phyloP scores from a whole-genome alignment of 2,329 filamentous ascomycete species.

The Clonostachys chloroleuca region DNA sequence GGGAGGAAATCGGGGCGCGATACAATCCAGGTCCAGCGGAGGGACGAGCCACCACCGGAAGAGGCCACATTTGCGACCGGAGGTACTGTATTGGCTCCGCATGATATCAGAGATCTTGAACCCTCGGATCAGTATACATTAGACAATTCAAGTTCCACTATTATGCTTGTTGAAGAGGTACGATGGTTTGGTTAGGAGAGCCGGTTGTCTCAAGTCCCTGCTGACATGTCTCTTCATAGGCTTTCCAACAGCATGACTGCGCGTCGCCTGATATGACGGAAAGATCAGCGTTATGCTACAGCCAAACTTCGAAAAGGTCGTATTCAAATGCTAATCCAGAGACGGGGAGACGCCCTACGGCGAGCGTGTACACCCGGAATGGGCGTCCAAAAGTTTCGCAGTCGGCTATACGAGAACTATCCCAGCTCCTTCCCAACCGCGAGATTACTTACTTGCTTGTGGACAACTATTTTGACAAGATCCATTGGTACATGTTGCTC shows the following conservation, averaged over 20 bases:
- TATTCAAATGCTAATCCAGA: neutral
- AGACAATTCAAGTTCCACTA: neutral
- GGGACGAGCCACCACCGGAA: no score
- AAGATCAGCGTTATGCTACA: neutral
- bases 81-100: no score
- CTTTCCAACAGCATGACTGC: neutral
- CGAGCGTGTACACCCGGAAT: neutral
- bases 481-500: constrained; percentile 30
- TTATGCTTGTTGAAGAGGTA: constrained; percentile 2
- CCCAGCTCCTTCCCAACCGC: constrained; percentile 3
- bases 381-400: neutral
- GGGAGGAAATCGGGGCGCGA: no score
- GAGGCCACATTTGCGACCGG: no score
- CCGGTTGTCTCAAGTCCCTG: neutral
- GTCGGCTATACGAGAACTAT: neutral
- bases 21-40: no score
- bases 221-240: neutral
- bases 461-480: constrained; percentile 28
- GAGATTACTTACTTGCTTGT: constrained; percentile 16
- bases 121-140: neutral
- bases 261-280: neutral
- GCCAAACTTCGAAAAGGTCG: neutral
- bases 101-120: no score
- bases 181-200: constrained; percentile 7
- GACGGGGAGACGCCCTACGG: neutral